Base-by-base conservation (phyloP, 208 protist species). In the Trichomonas gallinae region DNA sequence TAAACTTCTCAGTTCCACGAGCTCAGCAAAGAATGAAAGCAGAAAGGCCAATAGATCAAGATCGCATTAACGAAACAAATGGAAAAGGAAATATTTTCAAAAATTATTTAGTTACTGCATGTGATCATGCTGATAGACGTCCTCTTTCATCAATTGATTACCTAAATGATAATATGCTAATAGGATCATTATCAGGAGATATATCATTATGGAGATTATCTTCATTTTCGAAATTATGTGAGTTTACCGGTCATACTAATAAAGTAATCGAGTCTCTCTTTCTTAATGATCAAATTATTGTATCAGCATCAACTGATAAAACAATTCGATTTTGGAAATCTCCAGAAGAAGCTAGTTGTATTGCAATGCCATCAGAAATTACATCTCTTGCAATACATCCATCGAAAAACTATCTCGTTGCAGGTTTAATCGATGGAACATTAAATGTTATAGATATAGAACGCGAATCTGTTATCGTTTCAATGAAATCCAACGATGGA, bases 401-500 rank as follows among this genome's bases (percentile, higher is more conserved):
- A 93, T 42, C 34, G 31, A 23, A 21, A 3, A 23, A 42, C 4
- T 40, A 51, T 51, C 1, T 44, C 0, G 3, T 93, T 51, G 36
- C 17, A 58, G 87, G 87, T 38, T 3, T 51, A 0, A 51, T 0
- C 46, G 87, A 93, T 93, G 87, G 87, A 6, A 51, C 40, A 49
- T 51, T 93, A 34, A 38, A 13, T 38, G 44, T 93, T 34, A 44
- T 51, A 17, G 87, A 93, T 36, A 44, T 93, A 26, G 23, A 34
- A 51, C 45, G 40, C 34, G 10, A 93, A 51, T 11, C 42, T 58
- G 31, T 51, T 0, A 51, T 93, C 34, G 42, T 44, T 38, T 8
- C 15, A 34, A 93, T 93, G 87, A 93, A 93, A 51, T 48, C 87
- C 17, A 42, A 93, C 44, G 87, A 93, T 93, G 87, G 87, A 38